Percentiles rank a stretch among this genome's conserved stretches.
phyloP scores from a whole-genome alignment of 2,329 filamentous ascomycete genomes.

The Fusarium mexicanum region DNA sequence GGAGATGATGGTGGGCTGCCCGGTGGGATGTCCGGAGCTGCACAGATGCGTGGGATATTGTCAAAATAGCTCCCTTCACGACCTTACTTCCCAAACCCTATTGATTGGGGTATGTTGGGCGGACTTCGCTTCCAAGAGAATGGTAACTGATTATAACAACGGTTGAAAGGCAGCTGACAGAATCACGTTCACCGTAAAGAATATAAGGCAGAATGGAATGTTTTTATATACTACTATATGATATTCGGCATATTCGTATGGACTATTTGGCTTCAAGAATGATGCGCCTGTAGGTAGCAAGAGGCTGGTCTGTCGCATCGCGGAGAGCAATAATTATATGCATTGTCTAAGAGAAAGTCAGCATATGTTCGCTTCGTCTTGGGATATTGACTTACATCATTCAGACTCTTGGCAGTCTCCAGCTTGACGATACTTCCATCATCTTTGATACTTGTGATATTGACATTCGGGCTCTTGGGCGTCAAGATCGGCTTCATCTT shows the following conservation, averaged over 20 bases:
- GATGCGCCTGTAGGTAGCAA: neutral
- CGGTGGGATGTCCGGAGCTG: neutral
- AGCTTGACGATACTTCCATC: neutral
- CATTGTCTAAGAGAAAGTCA: neutral
- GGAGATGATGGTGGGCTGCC: neutral
- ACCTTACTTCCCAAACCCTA: neutral
- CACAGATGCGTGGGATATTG: neutral
- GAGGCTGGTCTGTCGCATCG: neutral
- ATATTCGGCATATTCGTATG: rapidly evolving
- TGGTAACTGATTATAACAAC: neutral
- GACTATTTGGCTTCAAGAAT: neutral
- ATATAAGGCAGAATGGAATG: neutral
- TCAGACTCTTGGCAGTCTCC: neutral
- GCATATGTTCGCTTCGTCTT: rapidly evolving
- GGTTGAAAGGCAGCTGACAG: neutral
- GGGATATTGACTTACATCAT: neutral
- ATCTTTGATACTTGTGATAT: neutral
- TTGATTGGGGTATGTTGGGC: neutral
- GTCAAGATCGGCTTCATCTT: slow-evolving; percentile 2
- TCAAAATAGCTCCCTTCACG: neutral
- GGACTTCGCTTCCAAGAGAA: neutral
- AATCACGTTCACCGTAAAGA: neutral
- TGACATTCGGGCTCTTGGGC: neutral
- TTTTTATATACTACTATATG: neutral
- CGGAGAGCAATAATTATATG: slow-evolving; percentile 9